Evolutionary conservation across 352 stramenopile species (phyloP).

Genomic region (Phytophthora pini): DNA sequence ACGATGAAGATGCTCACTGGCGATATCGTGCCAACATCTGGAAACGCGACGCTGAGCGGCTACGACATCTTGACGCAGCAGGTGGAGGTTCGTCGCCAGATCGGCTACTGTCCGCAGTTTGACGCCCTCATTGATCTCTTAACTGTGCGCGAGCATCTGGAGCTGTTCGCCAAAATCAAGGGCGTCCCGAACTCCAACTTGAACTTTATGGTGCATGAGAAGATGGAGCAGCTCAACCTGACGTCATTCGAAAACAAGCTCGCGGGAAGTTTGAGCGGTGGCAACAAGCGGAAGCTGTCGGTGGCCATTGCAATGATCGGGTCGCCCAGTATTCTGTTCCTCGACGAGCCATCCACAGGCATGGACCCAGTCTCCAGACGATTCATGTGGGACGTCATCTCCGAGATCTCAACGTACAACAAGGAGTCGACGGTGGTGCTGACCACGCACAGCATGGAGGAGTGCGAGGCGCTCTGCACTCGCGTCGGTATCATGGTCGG

Average conservation of each 20-base stretch:
- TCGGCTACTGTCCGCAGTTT: conserved; percentile 90
- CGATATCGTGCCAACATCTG: conserved; percentile 50
- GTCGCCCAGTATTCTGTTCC: conserved; percentile 88
- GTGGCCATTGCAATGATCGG: conserved; percentile 95
- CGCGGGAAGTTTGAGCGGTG: conserved; percentile 72
- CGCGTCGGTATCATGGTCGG: conserved; percentile 94
- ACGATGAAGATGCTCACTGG: conserved; percentile 93
- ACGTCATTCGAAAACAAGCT: conserved; percentile 76
- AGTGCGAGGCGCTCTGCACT: conserved; percentile 94
- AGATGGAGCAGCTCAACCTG: conserved; percentile 81
- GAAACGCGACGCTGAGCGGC: conserved; percentile 44
- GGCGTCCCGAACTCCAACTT: conserved; percentile 45
- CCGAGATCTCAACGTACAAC: conserved; percentile 71
- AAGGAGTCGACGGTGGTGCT: conserved; percentile 88
- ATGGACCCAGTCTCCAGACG: conserved; percentile 95
- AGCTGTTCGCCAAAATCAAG: conserved; percentile 90
- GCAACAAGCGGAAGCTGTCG: conserved; percentile 93
- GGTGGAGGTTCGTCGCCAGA: conserved; percentile 35
- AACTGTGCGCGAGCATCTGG: conserved; percentile 78
- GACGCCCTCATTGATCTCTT: conserved; percentile 84
- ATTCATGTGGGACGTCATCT: conserved; percentile 95
- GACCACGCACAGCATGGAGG: conserved; percentile 97
- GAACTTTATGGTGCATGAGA: conserved; percentile 33
- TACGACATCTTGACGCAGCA: conserved; percentile 70
- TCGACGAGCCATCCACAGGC: conserved; percentile 93